Evolutionary conservation across 1,139 yeast species (phyloP), one percentile per base, ranked within the genome.

Genomic region (Scheffersomyces quercinus): DNA sequence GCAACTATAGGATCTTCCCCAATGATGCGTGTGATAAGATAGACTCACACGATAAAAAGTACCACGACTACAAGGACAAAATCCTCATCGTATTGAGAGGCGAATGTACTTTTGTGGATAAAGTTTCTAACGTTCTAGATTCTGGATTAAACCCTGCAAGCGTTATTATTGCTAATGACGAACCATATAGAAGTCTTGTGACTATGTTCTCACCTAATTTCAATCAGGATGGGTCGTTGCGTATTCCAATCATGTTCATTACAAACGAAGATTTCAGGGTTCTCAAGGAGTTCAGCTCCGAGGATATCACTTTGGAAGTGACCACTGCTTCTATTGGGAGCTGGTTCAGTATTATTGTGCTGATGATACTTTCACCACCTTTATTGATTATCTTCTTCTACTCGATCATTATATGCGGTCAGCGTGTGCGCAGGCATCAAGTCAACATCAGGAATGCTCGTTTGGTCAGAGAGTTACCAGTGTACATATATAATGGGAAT

Each of bases 331-430:
- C 70, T 3, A 52, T 73, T 28, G 77, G 75, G 12, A 65, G 67
- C 44, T 73, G 77, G 75, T 46, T 70, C 42, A 70, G 67, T 48
- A 53, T 73, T 16, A 47, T 73, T 14, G 48, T 72, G 12, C 72
- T 76, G 37, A 68, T 73, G 72, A 61, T 73, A 11, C 55, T 73
- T 12, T 71, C 77, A 12, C 79, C 79, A 1, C 79, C 79, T 0
- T 53, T 74, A 16, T 51, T 74, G 41, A 70, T 74, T 26, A 52
- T 73, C 11, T 37, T 68, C 12, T 66, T 70, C 47, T 73, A 73
- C 49, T 52, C 65, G 13, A 40, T 62, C 12, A 62, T 74, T 15
- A 59, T 69, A 33, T 51, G 62, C 28, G 60, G 69, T 16, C 77
- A 70, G 48, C 52, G 55, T 39, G 56, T 60, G 36, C 53, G 67